Evolutionary conservation across 2,329 filamentous ascomycete genomes (phyloP), one percentile per base, ranked within the genome.

Genomic region (Myriangium duriaei): DNA sequence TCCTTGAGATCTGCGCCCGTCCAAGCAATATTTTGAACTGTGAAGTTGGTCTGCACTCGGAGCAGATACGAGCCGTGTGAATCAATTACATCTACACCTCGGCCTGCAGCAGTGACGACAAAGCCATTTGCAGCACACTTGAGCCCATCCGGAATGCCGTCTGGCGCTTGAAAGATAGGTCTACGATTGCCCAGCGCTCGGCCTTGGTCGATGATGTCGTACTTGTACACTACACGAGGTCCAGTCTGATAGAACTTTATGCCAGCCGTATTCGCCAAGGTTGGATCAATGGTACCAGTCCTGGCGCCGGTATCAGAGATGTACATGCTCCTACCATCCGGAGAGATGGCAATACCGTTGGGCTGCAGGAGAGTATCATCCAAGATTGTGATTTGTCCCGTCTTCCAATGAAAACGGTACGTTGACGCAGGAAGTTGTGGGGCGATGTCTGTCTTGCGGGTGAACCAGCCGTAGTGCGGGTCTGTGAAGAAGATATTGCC

Each of bases 401-500:
- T 65, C 2, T 37, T 38, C 1, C 61, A 58, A 15, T 54, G 50
- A 45, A 64, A 68, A 30, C 64, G 57, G 47, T 67, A 69, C 6
- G 47, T 52, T 11, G 51, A 55, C 14, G 43, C 24, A 12, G 45
- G 50, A 30, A 57, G 48, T 34, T 53, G 54, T 4, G 49, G 57
- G n/a, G 55, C 44, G 0, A 58, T 59, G 39, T 61, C 58, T 32
- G 33, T 41, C 11, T 36, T 17, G 9, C 39, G 33, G 39, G 36
- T 41, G 15, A 58, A 49, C 51, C 55, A 62, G 14, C 48, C 53
- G 42, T 63, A 62, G 5, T 47, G 39, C 1, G 63, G 59, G 44
- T 69, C 66, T 1, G 66, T 68, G 51, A 69, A 69, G 63, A 65
- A 69, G 30, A 70, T 52, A 29, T 65, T 60, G 32, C 62, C 63